Conservation (phyloP, 805 yeast species). For the Ogataea dorogensis region DNA sequence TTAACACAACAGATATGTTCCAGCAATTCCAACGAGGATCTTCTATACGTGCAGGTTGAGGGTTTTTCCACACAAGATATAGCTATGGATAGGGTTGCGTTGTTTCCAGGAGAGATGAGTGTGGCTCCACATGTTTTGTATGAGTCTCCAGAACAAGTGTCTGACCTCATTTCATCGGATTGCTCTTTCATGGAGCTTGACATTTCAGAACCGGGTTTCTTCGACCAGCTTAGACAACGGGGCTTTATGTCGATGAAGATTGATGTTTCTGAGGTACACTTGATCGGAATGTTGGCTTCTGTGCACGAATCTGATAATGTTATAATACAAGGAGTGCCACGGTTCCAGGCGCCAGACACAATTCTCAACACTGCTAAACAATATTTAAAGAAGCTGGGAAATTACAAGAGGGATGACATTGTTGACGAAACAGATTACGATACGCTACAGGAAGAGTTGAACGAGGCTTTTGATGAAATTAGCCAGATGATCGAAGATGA, state of each 20-base stretch:
- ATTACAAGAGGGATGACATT: slow-evolving; percentile 18
- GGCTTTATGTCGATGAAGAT: slow-evolving; percentile 7
- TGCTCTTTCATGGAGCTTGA: slow-evolving; percentile 10
- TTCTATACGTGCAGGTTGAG: slow-evolving; percentile 20
- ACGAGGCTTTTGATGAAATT: slow-evolving; percentile 33
- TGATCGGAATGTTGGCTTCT: slow-evolving; percentile 15
- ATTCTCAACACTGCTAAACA: slow-evolving; percentile 20
- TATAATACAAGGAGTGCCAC: slow-evolving; percentile 36
- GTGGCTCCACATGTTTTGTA: slow-evolving; percentile 29
- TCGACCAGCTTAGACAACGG: slow-evolving; percentile 4
- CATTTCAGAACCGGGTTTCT: slow-evolving; percentile 10
- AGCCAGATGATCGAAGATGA: slow-evolving; percentile 29
- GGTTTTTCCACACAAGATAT: slow-evolving; percentile 23
- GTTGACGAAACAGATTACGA: slow-evolving; percentile 29
- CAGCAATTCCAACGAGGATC: slow-evolving; percentile 5
- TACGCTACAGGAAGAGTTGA: slow-evolving; percentile 27
- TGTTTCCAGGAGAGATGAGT: slow-evolving; percentile 11
- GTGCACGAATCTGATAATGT: slow-evolving; percentile 17
- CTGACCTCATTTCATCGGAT: slow-evolving; percentile 7
- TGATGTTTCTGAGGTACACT: slow-evolving; percentile 5
- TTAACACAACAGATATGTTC: slow-evolving; percentile 23
- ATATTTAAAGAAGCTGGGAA: slow-evolving; percentile 12
- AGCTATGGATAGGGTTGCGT: slow-evolving; percentile 14
- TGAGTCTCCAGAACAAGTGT: slow-evolving; percentile 5
- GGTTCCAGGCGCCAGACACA: slow-evolving; percentile 17